phyloP scores from a whole-genome alignment of 192 early-diverging fungal species.

The Linnemannia zychae region DNA sequence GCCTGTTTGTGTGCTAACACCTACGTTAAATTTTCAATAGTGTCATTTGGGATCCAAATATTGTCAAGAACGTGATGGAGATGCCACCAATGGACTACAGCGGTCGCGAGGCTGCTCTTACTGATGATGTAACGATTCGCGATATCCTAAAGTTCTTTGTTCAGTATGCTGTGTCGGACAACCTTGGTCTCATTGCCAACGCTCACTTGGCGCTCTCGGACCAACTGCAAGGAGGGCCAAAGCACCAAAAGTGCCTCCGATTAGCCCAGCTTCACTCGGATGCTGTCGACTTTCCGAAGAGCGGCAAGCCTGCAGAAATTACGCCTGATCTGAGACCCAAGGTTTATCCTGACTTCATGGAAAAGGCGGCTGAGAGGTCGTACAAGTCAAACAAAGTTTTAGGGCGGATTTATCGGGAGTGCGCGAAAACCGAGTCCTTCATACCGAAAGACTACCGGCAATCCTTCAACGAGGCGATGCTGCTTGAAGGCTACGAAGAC shows the following conservation, averaged over 20 bases:
- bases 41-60: slow-evolving; percentile 68
- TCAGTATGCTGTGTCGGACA: slow-evolving; percentile 73
- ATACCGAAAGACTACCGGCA: slow-evolving; percentile 57
- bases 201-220: slow-evolving; percentile 78
- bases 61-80: slow-evolving; percentile 58
- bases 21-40: slow-evolving; percentile 24
- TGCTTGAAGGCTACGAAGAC: slow-evolving; percentile 61
- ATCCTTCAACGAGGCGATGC: slow-evolving; percentile 58
- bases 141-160: slow-evolving; percentile 75
- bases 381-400: slow-evolving; percentile 70
- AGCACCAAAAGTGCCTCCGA: slow-evolving; percentile 62
- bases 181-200: slow-evolving; percentile 77
- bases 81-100: slow-evolving; percentile 68
- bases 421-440: slow-evolving; percentile 59
- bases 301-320: slow-evolving; percentile 69
- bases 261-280: slow-evolving; percentile 78
- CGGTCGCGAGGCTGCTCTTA: slow-evolving; percentile 38
- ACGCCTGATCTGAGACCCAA: slow-evolving; percentile 54
- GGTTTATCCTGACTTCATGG: slow-evolving; percentile 81
- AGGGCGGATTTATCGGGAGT: slow-evolving; percentile 66
- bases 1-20: slow-evolving; percentile 6
- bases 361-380: slow-evolving; percentile 63
- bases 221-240: slow-evolving; percentile 56
- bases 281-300: slow-evolving; percentile 85
- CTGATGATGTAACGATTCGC: slow-evolving; percentile 59